phyloP scores from a whole-genome alignment of 2,329 filamentous ascomycete genomes.

The Ceratocystis alfenasii region DNA sequence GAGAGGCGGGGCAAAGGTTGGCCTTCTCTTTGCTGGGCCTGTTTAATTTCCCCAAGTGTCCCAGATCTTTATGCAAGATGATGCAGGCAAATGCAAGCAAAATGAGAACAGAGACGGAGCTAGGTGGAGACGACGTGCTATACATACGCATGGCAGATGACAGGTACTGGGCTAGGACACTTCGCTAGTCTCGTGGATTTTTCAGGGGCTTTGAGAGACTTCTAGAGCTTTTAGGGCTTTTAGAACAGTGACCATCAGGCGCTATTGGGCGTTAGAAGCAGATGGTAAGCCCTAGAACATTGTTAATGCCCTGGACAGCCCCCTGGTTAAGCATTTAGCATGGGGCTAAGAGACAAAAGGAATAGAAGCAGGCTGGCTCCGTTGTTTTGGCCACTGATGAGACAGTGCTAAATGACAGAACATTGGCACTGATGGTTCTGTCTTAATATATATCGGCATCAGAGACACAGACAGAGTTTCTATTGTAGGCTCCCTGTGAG shows the following conservation, averaged over 20 bases:
- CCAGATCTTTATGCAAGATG: background rate
- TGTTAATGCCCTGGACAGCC: background rate
- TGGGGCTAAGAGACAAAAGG: background rate
- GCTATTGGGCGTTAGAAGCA: background rate
- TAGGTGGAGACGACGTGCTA: background rate
- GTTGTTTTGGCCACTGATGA: slow-evolving; percentile 3
- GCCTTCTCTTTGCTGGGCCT: background rate
- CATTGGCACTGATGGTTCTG: background rate
- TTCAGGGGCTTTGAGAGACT: background rate
- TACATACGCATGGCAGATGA: too few species aligned
- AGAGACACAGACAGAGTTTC: too few species aligned
- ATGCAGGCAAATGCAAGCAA: background rate
- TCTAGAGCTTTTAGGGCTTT: background rate
- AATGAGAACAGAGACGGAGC: background rate
- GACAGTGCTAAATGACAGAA: background rate
- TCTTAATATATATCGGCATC: too few species aligned
- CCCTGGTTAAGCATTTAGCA: background rate
- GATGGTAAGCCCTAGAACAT: background rate
- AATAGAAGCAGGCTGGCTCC: background rate
- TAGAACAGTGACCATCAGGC: background rate
- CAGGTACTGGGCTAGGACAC: background rate
- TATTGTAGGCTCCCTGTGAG: too few species aligned
- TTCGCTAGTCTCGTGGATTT: background rate
- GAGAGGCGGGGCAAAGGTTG: background rate
- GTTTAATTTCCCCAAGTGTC: background rate